Base-by-base conservation (phyloP, 495 filamentous ascomycete genomes). In the Penicillium silybi region DNA sequence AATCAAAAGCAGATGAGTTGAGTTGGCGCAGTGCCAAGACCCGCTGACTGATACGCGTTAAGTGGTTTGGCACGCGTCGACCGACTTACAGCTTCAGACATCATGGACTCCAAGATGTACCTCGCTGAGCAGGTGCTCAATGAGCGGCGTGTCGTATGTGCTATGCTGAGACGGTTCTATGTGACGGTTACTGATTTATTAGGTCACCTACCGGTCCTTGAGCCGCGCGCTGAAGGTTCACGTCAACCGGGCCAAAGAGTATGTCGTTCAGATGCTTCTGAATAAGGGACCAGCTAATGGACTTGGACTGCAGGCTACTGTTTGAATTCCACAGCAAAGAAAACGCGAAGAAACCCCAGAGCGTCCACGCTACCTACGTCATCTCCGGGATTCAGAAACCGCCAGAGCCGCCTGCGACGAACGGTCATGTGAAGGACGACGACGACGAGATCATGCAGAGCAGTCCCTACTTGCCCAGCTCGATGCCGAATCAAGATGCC, bases 171-270 rank as follows among this genome's bases (percentile, higher is more conserved):
- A 5, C 7, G 17, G 23, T 18, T 2, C 4, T 8, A 41, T 46
- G 11, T n/a, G 25, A 9, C 26, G 17, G 18, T 3, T 7, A 15
- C 52, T 59, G 16, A 61, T 50, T 0, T 10, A 10, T 40, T 50
- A 96, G 92, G 77, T 96, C 65, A 93, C 88, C 16, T 96, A 95
- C 72, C 86, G 91, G 17, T 70, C 83, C 17, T 68, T 98, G 44
- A 88, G 88, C 65, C 82, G 91, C 58, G 84, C 83, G 29, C 66
- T 95, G 40, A 86, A 89, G 48, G 77, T 95, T 11, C 87, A 96
- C 64, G 83, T 84, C 70, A 92, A 93, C 63, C 62, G 77, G 15
- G 90, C 90, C 3, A 96, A 96, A 70, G 82, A 90, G 89, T 88
- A 70, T 54, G 72, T 72, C 41, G 25, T 45, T n/a, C 45, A 46